A percentile compares a stretch with the other conserved stretches of the same genome.
phyloP scores from a whole-genome alignment of 495 filamentous ascomycete genomes.

The Diplogelasinospora grovesii region DNA sequence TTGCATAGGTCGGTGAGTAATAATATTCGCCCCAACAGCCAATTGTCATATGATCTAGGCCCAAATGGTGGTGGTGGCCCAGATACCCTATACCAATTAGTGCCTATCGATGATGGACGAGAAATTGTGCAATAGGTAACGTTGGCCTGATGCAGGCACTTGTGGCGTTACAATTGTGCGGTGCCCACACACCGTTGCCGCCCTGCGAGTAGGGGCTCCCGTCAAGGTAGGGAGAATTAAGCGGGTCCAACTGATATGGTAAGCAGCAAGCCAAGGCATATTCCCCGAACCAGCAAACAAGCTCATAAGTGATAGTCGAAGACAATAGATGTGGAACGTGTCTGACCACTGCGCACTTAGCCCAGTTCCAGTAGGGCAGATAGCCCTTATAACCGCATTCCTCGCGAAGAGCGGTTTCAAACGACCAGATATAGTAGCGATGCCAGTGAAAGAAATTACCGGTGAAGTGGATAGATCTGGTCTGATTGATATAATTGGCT shows the following conservation, averaged over 20 bases:
- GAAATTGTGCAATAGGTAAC: too few relatives aligned
- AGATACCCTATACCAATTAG: too few relatives aligned
- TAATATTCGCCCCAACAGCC: too few relatives aligned
- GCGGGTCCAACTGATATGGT: constrained; percentile 25
- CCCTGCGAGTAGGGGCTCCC: constrained; percentile 51
- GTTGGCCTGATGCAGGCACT: too few relatives aligned
- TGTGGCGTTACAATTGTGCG: constrained; percentile 24
- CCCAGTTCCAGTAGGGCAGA: constrained; percentile 54
- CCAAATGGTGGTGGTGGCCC: too few relatives aligned
- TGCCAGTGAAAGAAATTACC: constrained; percentile 64
- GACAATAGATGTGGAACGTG: too few relatives aligned
- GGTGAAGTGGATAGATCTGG: constrained; percentile 51
- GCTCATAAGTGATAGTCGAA: too few relatives aligned
- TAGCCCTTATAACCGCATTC: constrained; percentile 61
- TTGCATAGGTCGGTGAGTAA: too few relatives aligned
- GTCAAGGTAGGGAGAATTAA: constrained; percentile 55
- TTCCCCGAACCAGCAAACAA: too few relatives aligned
- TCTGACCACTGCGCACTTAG: constrained; percentile 25
- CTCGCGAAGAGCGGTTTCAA: constrained; percentile 53
- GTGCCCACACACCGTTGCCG: constrained; percentile 49
- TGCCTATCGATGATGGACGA: too few relatives aligned
- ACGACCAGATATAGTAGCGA: constrained; percentile 54
- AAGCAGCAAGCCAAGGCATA: too few relatives aligned
- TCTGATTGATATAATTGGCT: constrained; percentile 58
- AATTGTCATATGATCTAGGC: too few relatives aligned